These are phyloP conservation scores for Aspergillus proliferans DNA, from an alignment of 2,329 filamentous ascomycete species.

Conservation along the genomic window DNA sequence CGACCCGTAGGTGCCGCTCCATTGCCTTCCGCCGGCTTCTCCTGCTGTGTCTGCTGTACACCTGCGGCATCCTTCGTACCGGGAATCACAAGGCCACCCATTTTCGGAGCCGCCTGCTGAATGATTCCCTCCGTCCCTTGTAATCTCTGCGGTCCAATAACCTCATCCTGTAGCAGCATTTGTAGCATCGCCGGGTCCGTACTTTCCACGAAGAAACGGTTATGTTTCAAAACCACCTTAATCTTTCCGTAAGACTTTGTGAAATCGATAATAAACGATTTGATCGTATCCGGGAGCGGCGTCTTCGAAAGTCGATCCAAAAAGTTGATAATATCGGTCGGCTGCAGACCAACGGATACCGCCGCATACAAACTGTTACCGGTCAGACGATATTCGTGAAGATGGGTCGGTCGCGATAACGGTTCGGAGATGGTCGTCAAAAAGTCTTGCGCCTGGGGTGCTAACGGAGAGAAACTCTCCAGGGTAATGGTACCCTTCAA, in stretches of 20 bases:
- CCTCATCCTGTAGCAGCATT: slow-evolving; percentile 73
- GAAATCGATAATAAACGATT: slow-evolving; percentile 71
- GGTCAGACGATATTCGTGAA: slow-evolving; percentile 91
- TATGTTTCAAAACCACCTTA: slow-evolving; percentile 89
- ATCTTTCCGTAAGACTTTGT: slow-evolving; percentile 93
- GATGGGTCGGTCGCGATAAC: slow-evolving; percentile 76
- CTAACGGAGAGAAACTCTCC: slow-evolving; percentile 87
- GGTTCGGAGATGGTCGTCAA: slow-evolving; percentile 94
- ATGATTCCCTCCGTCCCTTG: slow-evolving; percentile 68
- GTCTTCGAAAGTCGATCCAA: slow-evolving; percentile 87
- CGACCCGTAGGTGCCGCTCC: slow-evolving; percentile 23
- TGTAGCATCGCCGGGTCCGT: slow-evolving; percentile 81
- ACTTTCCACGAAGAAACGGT: slow-evolving; percentile 89
- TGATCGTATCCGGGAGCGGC: slow-evolving; percentile 72
- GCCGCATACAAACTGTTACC: slow-evolving; percentile 92
- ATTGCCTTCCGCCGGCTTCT: slow-evolving; percentile 28
- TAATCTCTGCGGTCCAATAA: slow-evolving; percentile 73
- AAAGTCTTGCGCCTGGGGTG: slow-evolving; percentile 84
- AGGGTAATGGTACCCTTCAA: slow-evolving; percentile 80
- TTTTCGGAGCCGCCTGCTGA: slow-evolving; percentile 75
- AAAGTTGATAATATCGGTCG: slow-evolving; percentile 82
- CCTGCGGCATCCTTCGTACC: slow-evolving; percentile 91
- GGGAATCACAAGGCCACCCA: slow-evolving; percentile 82
- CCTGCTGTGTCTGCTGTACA: slow-evolving; percentile 62
- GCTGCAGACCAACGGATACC: slow-evolving; percentile 86